Conservation (phyloP, 257 asterid genomes). For the Galeopsis tetrahit region DNA sequence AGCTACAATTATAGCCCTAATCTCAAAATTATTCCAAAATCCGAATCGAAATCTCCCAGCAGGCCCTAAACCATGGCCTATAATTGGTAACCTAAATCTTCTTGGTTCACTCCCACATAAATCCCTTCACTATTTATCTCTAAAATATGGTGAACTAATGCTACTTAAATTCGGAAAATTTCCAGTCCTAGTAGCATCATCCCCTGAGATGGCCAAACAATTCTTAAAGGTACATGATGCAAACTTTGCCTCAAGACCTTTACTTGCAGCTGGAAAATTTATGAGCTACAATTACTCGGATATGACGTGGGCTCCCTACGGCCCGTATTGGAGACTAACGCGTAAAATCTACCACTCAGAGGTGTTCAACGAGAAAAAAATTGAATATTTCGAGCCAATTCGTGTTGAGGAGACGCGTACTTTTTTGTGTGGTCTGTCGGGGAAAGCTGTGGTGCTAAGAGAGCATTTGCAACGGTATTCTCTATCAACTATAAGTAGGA, state of each 20-base stretch:
- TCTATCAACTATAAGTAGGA: constrained; percentile 32
- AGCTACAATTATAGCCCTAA: neutral
- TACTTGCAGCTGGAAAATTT: constrained; percentile 38
- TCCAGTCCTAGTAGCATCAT: constrained; percentile 5
- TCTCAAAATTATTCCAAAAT: neutral
- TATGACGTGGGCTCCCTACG: constrained; percentile 50
- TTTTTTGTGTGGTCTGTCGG: constrained; percentile 27
- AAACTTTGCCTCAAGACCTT: constrained; percentile 45
- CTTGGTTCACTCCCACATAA: constrained; percentile 47
- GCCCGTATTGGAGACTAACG: constrained; percentile 45
- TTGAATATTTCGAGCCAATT: constrained; percentile 36
- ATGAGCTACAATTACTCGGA: constrained; percentile 16
- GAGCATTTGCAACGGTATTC: constrained; percentile 28
- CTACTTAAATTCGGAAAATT: constrained; percentile 45
- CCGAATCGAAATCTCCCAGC: neutral
- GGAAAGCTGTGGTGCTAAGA: constrained; percentile 37
- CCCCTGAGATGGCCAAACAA: neutral
- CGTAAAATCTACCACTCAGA: constrained; percentile 1
- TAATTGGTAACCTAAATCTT: constrained; percentile 31
- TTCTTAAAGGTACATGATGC: constrained; percentile 28
- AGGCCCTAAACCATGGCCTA: constrained; percentile 19
- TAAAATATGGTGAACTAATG: constrained; percentile 47
- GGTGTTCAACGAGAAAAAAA: constrained; percentile 31
- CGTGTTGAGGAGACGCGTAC: constrained; percentile 34
- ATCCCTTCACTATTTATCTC: constrained; percentile 40